phyloP scores from a whole-genome alignment of 768 basidiomycete genomes.

The Kwoniella pini region DNA sequence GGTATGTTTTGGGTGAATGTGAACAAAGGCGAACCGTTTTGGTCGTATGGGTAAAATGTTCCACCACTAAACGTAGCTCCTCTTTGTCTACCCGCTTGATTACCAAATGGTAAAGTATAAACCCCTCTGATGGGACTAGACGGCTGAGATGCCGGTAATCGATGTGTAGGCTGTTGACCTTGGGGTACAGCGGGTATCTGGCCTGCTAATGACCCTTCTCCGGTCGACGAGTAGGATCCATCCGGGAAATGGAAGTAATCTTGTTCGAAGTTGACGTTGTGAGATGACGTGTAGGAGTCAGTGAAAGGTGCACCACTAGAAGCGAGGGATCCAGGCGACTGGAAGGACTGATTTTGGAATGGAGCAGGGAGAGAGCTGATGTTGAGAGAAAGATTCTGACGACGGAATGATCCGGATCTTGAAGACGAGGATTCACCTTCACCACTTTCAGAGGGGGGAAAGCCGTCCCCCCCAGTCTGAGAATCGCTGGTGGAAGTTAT shows the following conservation, averaged over 20 bases:
- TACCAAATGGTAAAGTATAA: slow-evolving; percentile 34
- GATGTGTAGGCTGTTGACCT: slow-evolving; percentile 27
- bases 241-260: slow-evolving; percentile 46
- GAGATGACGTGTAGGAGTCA: slow-evolving; percentile 30
- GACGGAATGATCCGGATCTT: slow-evolving; percentile 34
- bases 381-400: slow-evolving; percentile 40
- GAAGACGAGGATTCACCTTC: slow-evolving; percentile 28
- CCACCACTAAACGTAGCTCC: slow-evolving; percentile 51
- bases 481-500: slow-evolving; percentile 40
- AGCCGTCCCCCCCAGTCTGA: slow-evolving; percentile 43
- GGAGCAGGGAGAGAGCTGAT: slow-evolving; percentile 30
- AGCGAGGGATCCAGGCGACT: slow-evolving; percentile 34
- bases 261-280: slow-evolving; percentile 26
- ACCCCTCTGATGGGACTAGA: slow-evolving; percentile 42
- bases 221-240: slow-evolving; percentile 27
- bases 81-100: slow-evolving; percentile 40
- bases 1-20: slow-evolving; percentile 19
- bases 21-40: slow-evolving; percentile 23
- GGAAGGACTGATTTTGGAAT: slow-evolving; percentile 20
- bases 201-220: slow-evolving; percentile 21
- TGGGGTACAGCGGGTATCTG: slow-evolving; percentile 9
- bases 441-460: slow-evolving; percentile 36
- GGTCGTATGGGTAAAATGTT: slow-evolving; percentile 32
- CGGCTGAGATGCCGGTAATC: slow-evolving; percentile 49
- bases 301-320: slow-evolving; percentile 38